Percentiles rank a stretch among this genome's conserved stretches.
phyloP scores from a whole-genome alignment of 371 early-diverging fungal species.

The Haplosporangium sp. region DNA sequence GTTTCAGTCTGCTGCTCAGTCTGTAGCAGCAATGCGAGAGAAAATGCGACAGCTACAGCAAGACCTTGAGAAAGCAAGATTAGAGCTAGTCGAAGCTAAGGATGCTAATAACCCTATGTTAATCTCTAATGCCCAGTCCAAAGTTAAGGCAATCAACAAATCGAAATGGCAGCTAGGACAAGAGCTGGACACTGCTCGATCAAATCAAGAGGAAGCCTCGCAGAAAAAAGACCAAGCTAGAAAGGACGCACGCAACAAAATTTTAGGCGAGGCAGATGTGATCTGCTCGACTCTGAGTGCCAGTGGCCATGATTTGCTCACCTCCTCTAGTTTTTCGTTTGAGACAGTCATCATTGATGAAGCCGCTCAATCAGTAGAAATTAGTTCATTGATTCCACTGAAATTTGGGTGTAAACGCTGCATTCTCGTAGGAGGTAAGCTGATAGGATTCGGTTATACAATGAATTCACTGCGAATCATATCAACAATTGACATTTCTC shows the following conservation, averaged over 20 bases:
- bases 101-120: conserved; percentile 53
- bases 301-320: conserved; percentile 88
- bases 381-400: conserved; percentile 91
- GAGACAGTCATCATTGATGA: conserved; percentile 96
- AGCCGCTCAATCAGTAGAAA: conserved; percentile 97
- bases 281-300: conserved; percentile 88
- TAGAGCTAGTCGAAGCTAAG: conserved; percentile 67
- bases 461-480: neutral
- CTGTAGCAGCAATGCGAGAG: conserved; percentile 37
- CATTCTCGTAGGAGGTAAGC: conserved; percentile 91
- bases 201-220: conserved; percentile 37
- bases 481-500: neutral
- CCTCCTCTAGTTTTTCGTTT: conserved; percentile 70
- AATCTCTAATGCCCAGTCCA: conserved; percentile 38
- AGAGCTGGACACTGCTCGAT: conserved; percentile 51
- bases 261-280: conserved; percentile 79
- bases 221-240: conserved; percentile 60
- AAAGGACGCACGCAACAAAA: conserved; percentile 70
- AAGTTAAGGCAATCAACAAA: conserved; percentile 39
- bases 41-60: conserved; percentile 48
- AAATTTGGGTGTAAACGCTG: conserved; percentile 85
- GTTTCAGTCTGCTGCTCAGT: conserved; percentile 31
- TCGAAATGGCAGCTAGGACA: conserved; percentile 50
- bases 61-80: conserved; percentile 58
- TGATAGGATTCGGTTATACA: neutral